These are phyloP conservation scores for Colletotrichum coccodes DNA, from an alignment of 2,329 filamentous ascomycete genomes.

Conservation along the genomic window DNA sequence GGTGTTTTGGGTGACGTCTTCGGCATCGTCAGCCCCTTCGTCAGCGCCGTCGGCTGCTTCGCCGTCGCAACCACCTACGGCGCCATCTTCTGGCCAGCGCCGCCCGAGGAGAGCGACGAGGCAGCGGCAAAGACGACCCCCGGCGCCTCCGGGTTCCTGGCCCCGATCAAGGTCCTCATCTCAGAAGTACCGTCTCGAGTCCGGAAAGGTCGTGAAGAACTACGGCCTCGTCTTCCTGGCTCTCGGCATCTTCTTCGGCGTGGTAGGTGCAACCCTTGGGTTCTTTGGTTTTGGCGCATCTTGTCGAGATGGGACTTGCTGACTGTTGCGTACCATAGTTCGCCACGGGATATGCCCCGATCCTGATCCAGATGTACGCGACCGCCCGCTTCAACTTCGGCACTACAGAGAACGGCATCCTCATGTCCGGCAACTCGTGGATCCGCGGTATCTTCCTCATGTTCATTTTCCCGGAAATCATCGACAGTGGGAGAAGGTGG, in stretches of 20 bases:
- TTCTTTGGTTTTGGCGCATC: not conserved
- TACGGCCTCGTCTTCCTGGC: constrained; percentile 73
- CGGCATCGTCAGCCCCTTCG: constrained; percentile 72
- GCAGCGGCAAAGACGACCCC: constrained; percentile 32
- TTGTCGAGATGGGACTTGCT: not conserved
- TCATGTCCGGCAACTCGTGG: constrained; percentile 66
- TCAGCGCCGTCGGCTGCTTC: constrained; percentile 56
- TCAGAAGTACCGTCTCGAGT: constrained; percentile 60
- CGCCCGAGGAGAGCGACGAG: constrained; percentile 39
- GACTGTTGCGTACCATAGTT: constrained; percentile 1
- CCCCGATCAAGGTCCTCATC: constrained; percentile 71
- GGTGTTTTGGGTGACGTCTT: constrained; percentile 72
- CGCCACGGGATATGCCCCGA: constrained; percentile 74
- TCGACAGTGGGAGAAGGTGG: constrained; percentile 55
- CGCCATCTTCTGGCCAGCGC: constrained; percentile 42
- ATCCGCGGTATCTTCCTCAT: constrained; percentile 66
- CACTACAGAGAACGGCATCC: constrained; percentile 65
- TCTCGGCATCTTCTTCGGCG: constrained; percentile 72
- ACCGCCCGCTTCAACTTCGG: constrained; percentile 64
- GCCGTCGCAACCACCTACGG: constrained; percentile 43
- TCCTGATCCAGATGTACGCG: constrained; percentile 69
- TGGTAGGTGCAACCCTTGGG: constrained; percentile 52
- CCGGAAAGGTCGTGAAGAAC: constrained; percentile 63
- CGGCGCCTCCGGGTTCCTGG: constrained; percentile 64
- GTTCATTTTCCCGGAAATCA: constrained; percentile 63